Percentiles rank a stretch among this genome's conserved stretches.
Conservation (phyloP, 331 rosid species). For the Prunus yedoensis region DNA sequence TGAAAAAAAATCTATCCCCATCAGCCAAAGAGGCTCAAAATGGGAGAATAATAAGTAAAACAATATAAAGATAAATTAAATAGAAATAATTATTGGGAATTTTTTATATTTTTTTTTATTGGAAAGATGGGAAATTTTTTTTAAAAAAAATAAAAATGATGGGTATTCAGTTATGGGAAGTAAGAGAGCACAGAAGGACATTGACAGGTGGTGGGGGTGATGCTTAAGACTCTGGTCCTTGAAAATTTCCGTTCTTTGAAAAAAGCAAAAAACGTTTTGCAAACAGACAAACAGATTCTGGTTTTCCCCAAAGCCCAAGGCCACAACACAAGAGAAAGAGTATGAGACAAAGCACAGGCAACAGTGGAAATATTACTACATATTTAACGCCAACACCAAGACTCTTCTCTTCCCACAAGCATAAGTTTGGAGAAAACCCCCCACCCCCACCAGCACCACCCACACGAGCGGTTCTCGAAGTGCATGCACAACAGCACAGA, state of each 20-base stretch:
- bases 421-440: not conserved
- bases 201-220: constrained; percentile 24
- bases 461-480: constrained; percentile 81
- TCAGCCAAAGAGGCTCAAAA: not conserved
- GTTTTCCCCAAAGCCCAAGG: constrained; percentile 45
- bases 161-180: not conserved
- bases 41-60: no score
- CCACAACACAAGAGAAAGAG: constrained; percentile 18
- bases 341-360: constrained; percentile 17
- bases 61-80: no score
- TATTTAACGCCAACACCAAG: constrained; percentile 1
- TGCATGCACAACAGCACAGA: constrained; percentile 34
- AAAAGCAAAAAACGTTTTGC: constrained; percentile 30
- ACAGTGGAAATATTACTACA: not conserved
- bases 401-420: no score
- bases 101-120: no score
- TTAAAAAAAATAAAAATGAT: not conserved
- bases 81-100: not conserved
- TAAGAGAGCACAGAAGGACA: not conserved
- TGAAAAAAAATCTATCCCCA: not conserved
- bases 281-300: constrained; percentile 50
- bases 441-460: constrained; percentile 31
- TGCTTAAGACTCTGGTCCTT: not conserved
- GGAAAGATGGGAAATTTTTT: no score
- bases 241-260: constrained; percentile 33